Conservation (phyloP, 2,329 filamentous ascomycete species). For the Aplosporella prunicola region DNA sequence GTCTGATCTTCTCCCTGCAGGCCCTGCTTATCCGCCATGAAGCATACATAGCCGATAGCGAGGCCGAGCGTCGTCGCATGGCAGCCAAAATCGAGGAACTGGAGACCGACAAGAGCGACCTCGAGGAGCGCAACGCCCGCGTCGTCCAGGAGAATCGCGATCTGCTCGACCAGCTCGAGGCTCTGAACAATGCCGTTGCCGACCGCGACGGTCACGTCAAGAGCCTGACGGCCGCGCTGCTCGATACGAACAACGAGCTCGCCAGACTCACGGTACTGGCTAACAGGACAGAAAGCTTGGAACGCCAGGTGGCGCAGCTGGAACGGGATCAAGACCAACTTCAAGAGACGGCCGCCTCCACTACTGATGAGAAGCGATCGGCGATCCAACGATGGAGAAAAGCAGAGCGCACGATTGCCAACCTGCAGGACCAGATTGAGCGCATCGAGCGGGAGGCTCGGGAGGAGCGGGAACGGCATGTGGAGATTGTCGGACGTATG, state of each 20-base stretch:
- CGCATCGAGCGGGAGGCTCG: conserved; percentile 74
- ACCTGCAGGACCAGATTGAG: conserved; percentile 81
- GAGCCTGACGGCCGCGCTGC: conserved; percentile 64
- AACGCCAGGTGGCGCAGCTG: conserved; percentile 67
- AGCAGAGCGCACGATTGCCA: conserved; percentile 67
- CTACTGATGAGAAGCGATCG: conserved; percentile 65
- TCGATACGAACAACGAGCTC: conserved; percentile 68
- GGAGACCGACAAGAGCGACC: conserved; percentile 56
- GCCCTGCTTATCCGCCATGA: conserved; percentile 86
- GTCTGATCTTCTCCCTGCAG: conserved; percentile 67
- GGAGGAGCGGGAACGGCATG: conserved; percentile 71
- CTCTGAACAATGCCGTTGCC: conserved; percentile 66
- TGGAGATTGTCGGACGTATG: conserved; percentile 72
- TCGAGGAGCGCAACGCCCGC: conserved; percentile 67
- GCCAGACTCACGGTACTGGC: conserved; percentile 66
- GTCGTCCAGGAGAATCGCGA: conserved; percentile 75
- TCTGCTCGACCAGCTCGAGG: conserved; percentile 75
- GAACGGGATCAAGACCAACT: conserved; percentile 73
- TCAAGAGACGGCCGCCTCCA: conserved; percentile 56
- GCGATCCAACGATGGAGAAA: conserved; percentile 77
- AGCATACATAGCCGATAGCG: conserved; percentile 85
- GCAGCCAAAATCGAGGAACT: conserved; percentile 63
- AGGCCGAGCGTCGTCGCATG: conserved; percentile 70
- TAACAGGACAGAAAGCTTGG: conserved; percentile 64
- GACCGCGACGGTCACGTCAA: conserved; percentile 75